These are phyloP conservation scores for Fusarium vanettenii DNA, from an alignment of 2,329 filamentous ascomycete species.

Conservation along the genomic window DNA sequence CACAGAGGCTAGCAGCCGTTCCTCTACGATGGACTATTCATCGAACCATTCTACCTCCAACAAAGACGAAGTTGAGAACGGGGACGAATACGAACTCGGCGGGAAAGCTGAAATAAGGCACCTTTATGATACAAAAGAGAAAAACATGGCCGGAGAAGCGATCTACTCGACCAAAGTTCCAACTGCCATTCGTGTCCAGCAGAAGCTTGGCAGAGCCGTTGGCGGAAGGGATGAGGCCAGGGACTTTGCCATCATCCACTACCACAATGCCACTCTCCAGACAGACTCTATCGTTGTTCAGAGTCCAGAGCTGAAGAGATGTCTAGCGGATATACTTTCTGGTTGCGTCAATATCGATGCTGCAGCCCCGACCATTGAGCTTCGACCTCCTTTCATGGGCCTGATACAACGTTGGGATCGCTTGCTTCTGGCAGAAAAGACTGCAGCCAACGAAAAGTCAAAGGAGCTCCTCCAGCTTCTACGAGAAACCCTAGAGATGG, in stretches of 20 bases:
- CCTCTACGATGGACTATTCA: neutral
- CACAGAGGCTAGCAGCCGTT: neutral
- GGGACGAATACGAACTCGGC: neutral
- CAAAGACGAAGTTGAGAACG: neutral
- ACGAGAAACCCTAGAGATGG: neutral
- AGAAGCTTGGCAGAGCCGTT: neutral
- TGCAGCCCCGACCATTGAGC: neutral
- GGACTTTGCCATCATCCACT: neutral
- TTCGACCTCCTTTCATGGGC: neutral
- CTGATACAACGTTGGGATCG: conserved; percentile 9
- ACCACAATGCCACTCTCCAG: neutral
- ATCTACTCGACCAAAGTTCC: neutral
- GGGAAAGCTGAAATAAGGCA: neutral
- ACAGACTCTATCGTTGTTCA: conserved; percentile 6
- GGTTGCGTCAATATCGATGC: neutral
- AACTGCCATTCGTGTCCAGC: neutral
- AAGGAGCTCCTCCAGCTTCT: neutral
- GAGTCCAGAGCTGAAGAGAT: neutral
- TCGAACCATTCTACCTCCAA: neutral
- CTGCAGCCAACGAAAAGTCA: neutral
- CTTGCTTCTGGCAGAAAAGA: neutral
- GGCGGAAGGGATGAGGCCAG: neutral
- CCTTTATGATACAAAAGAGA: neutral
- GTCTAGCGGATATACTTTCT: neutral
- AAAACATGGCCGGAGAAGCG: neutral